phyloP scores from a whole-genome alignment of 176 grass and related monocot species.

The Thalia dealbata region DNA sequence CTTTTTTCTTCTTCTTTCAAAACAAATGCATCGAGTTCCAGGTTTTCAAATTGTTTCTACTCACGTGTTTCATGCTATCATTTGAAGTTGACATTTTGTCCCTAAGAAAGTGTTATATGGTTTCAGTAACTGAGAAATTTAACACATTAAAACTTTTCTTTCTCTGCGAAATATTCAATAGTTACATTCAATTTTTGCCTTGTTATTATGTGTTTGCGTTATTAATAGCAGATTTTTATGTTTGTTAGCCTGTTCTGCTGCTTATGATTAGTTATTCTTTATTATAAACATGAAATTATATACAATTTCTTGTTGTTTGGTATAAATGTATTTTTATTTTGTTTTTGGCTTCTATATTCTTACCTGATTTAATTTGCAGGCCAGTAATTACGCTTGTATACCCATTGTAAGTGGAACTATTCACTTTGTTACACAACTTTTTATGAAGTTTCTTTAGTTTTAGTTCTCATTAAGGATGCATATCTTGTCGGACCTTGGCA shows the following conservation, averaged over 20 bases:
- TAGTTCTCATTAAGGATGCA: conserved; percentile 2
- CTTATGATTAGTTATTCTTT: neutral
- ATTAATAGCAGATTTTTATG: no score
- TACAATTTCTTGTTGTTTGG: neutral
- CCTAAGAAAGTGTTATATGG: no score
- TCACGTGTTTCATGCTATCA: neutral
- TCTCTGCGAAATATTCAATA: no score
- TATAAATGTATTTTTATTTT: neutral
- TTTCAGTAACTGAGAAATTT: no score
- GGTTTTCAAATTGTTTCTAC: neutral
- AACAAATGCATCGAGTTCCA: no score
- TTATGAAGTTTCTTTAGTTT: neutral
- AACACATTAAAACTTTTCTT: no score
- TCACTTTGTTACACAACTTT: neutral
- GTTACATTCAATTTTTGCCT: no score
- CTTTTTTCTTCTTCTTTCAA: neutral
- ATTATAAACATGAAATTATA: neutral
- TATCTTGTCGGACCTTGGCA: conserved; percentile 25
- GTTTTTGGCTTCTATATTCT: neutral
- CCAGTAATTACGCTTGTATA: conserved; percentile 85
- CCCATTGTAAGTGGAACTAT: conserved; percentile 54
- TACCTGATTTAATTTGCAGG: conserved; percentile 32
- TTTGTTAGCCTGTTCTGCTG: neutral
- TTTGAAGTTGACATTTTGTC: no score
- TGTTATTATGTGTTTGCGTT: no score